phyloP scores from a whole-genome alignment of 2,329 filamentous ascomycete species.

The Lachnellula cervina region DNA sequence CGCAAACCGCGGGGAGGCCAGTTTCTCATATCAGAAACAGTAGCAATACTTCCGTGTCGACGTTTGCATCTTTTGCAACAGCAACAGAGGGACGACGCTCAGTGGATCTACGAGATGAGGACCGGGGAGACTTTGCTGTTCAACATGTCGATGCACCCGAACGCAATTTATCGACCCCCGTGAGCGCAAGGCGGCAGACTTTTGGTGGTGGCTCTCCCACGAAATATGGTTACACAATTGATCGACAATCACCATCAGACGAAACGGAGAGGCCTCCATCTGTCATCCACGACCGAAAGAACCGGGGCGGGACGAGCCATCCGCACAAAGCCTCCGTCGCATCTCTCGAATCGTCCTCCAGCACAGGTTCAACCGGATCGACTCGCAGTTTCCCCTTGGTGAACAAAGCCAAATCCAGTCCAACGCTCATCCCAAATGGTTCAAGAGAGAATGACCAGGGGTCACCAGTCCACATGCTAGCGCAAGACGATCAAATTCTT shows the following conservation, averaged over 20 bases:
- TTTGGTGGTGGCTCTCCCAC: slow-evolving; percentile 20
- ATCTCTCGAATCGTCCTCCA: slow-evolving; percentile 43
- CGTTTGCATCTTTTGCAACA: slow-evolving; percentile 58
- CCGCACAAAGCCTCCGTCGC: slow-evolving; percentile 53
- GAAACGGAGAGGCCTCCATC: slow-evolving; percentile 13
- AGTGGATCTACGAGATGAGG: slow-evolving; percentile 34
- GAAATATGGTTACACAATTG: slow-evolving; percentile 7
- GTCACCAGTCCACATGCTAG: slow-evolving; percentile 31
- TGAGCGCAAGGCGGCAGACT: slow-evolving; percentile 25
- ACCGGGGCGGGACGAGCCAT: slow-evolving; percentile 9
- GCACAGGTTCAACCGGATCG: slow-evolving; percentile 43
- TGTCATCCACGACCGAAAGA: slow-evolving; percentile 10
- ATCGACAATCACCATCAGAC: slow-evolving; percentile 5
- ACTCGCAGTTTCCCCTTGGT: slow-evolving; percentile 59
- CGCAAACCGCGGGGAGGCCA: slow-evolving; percentile 13
- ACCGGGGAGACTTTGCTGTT: slow-evolving; percentile 36
- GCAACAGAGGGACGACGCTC: slow-evolving; percentile 48
- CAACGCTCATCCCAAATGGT: slow-evolving; percentile 6
- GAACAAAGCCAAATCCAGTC: slow-evolving; percentile 40
- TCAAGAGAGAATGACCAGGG: slow-evolving; percentile 13
- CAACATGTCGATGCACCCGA: slow-evolving; percentile 24
- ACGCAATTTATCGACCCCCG: slow-evolving; percentile 10
- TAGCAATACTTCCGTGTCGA: slow-evolving; percentile 57
- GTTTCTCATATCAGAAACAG: slow-evolving; percentile 43
- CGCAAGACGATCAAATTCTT: slow-evolving; percentile 52